phyloP scores from a whole-genome alignment of 2,329 filamentous ascomycete species.

The Scytalidium sp. region DNA sequence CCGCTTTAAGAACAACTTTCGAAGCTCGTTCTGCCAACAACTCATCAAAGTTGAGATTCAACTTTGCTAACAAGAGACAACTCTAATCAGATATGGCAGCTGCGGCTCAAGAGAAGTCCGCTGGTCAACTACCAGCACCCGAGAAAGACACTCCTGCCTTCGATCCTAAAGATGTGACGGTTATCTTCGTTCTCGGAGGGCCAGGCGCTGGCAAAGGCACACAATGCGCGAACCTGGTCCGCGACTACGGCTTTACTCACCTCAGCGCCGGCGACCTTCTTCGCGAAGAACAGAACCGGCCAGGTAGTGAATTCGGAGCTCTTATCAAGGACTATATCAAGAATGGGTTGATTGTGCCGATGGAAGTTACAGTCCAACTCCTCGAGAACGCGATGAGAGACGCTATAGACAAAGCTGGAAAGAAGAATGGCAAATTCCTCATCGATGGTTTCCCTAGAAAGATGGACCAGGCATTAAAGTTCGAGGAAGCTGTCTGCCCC shows the following conservation, averaged over 20 bases:
- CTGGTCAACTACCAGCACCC: conserved; percentile 39
- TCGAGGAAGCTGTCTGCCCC: conserved; percentile 84
- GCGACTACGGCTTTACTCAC: conserved; percentile 87
- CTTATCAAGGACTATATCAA: conserved; percentile 93
- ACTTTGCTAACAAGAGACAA: conserved; percentile 8
- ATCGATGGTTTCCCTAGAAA: conserved; percentile 89
- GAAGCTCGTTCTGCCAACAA: not conserved
- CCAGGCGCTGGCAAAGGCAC: conserved; percentile 96
- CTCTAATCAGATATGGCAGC: conserved; percentile 36
- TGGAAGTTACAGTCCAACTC: conserved; percentile 93
- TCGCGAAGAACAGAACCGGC: conserved; percentile 86
- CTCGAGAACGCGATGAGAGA: conserved; percentile 90
- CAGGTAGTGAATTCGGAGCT: conserved; percentile 83
- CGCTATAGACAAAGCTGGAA: conserved; percentile 50
- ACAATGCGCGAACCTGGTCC: conserved; percentile 85
- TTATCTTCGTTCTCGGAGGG: conserved; percentile 93
- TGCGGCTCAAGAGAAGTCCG: conserved; percentile 8
- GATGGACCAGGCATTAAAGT: conserved; percentile 93
- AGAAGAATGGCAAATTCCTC: conserved; percentile 66
- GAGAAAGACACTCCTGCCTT: conserved; percentile 65
- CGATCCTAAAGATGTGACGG: conserved; percentile 74
- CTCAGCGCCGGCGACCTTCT: conserved; percentile 91
- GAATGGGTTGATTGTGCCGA: conserved; percentile 94
- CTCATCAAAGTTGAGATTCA: conserved; percentile 6
- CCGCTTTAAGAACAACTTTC: conserved; percentile 18